Evolutionary conservation across 257 asterid species (phyloP).

Genomic region (Euphrasia confusa): DNA sequence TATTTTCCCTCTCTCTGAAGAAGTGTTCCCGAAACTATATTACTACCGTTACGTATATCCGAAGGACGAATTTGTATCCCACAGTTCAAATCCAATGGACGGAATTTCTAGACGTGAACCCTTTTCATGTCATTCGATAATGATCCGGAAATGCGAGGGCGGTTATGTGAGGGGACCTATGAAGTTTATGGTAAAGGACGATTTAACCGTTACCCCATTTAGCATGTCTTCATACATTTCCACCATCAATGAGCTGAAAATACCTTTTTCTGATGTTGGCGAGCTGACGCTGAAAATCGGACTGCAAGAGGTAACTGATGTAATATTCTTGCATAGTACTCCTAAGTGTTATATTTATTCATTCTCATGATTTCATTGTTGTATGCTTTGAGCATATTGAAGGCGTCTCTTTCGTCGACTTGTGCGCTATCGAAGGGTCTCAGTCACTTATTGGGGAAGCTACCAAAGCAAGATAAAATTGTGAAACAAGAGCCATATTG

Average conservation of each 20-base stretch:
- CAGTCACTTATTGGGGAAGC: no score
- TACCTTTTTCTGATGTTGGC: neutral
- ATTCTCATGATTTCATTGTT: neutral
- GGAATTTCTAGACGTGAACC: no score
- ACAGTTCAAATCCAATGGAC: neutral
- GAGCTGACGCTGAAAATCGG: neutral
- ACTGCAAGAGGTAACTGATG: constrained; percentile 6
- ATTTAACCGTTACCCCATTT: neutral
- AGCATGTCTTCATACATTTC: neutral
- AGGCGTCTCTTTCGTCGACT: neutral
- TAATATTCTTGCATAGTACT: neutral
- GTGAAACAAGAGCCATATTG: no score
- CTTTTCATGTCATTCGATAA: no score
- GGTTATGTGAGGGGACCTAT: neutral
- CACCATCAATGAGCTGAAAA: neutral
- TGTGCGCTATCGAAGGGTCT: neutral
- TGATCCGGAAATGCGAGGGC: neutral
- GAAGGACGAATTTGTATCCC: neutral
- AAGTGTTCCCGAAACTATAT: neutral
- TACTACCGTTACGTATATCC: neutral
- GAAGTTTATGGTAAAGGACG: neutral
- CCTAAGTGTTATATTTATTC: neutral
- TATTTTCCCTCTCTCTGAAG: neutral
- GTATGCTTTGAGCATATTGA: neutral
- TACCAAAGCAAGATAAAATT: no score